Evolutionary conservation across 2,329 filamentous ascomycete species (phyloP), one percentile per base, ranked within the genome.

Genomic region (Ophiostoma novo-ulmi): DNA sequence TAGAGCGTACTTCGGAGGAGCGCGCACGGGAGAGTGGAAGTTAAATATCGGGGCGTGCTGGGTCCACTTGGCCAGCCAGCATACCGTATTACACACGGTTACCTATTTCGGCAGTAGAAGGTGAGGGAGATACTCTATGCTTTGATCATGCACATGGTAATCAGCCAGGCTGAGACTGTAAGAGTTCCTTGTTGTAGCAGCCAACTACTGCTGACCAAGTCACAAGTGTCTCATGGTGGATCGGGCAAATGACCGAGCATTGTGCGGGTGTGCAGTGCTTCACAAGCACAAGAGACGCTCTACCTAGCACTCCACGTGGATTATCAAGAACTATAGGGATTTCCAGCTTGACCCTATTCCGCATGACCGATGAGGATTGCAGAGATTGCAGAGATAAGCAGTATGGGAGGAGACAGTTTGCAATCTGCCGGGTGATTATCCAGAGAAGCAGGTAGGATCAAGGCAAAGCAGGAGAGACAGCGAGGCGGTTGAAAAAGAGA

Each of bases 21-120:
- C 65, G 65, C 65, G 64, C 65, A 41, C 65, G 65, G 65, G 38
- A 67, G 65, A 67, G 65, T 67, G 65, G 65, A 67, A 67, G 65
- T 65, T 22, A 36, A 22, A 36, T 35, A 63, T 63, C 58, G 58
- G 58, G 26, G 11, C 58, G 26, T 35, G 58, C 58, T 35, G 26
- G 52, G n/a, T 36, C 58, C 58, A 63, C 58, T 63, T 63, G 26
- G 26, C 11, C 26, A 63, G 11, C 52, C 52, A 63, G 52, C 20
- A 22, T 26, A 13, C 58, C 58, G 58, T 63, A 35, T 35, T 63
- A 63, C 8, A 58, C 52, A 35, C 58, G 26, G 55, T 11, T 35
- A 61, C 11, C 55, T 61, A 36, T 7, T 36, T 63, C 58, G 58
- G 58, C 58, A 63, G 26, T 63, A 35, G 20, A 10, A 55, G 52